Evolutionary conservation across 169 alveolate genomes (phyloP).

Genomic region (Eimeria sp.): DNA sequence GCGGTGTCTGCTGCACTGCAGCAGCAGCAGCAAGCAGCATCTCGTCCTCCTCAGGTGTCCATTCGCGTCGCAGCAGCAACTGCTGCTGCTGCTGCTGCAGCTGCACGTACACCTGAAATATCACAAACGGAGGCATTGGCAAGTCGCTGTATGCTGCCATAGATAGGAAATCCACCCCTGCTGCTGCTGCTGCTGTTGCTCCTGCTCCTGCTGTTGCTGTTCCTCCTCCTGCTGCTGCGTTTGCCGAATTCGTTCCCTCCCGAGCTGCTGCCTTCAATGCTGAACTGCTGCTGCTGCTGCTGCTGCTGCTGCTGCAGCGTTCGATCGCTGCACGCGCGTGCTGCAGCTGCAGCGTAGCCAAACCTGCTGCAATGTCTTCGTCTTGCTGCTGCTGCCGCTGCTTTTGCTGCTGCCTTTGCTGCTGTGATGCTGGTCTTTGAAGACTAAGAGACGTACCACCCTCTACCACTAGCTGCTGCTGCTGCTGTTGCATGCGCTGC

Average conservation of each 20-base stretch:
- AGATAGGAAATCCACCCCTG: background rate
- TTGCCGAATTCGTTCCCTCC: background rate
- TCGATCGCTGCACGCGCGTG: background rate
- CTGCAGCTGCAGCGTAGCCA: conserved; percentile 18
- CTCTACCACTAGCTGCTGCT: background rate
- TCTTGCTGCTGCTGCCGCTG: conserved; percentile 69
- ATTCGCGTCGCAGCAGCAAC: conserved; percentile 70
- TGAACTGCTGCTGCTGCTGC: background rate
- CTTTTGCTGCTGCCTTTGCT: conserved; percentile 10
- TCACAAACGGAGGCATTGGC: conserved; percentile 75
- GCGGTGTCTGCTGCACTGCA: conserved; percentile 79
- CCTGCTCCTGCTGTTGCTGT: conserved; percentile 39
- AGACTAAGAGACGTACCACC: background rate
- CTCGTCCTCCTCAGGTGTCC: conserved; percentile 87
- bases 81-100: conserved; percentile 63
- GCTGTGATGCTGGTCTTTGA: background rate
- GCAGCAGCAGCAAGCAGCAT: conserved; percentile 83
- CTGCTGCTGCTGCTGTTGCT: background rate
- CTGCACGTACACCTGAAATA: conserved; percentile 53
- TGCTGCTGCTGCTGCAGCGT: conserved; percentile 49
- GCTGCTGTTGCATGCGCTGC: conserved; percentile 43
- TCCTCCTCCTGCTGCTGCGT: conserved; percentile 35
- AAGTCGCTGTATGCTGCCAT: conserved; percentile 46
- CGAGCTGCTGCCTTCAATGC: background rate
- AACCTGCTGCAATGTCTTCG: conserved; percentile 4